A percentile compares a stretch with the other conserved stretches of the same genome.
Conservation (phyloP, 139 green algal species). For the Volvox reticuliferus region DNA sequence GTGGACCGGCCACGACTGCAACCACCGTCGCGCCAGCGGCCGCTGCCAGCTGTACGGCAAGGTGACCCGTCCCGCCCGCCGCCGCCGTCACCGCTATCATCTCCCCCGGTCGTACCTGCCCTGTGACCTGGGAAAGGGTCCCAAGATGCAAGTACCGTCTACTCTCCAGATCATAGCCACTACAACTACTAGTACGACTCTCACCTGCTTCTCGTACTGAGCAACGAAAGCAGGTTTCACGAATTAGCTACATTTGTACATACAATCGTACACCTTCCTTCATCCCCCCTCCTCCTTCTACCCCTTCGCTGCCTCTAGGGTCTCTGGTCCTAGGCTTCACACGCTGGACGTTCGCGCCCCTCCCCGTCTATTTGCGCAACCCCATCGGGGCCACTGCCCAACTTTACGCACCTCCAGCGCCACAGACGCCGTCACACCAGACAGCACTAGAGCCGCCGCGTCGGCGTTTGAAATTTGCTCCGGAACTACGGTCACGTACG, state of each 20-base stretch:
- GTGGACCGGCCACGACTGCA: slow-evolving; percentile 72
- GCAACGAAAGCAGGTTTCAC: too few relatives aligned
- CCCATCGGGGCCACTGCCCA: background rate
- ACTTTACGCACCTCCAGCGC: slow-evolving; percentile 59
- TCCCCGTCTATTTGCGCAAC: background rate
- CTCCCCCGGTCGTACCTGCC: slow-evolving; percentile 58
- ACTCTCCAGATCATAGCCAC: too few relatives aligned
- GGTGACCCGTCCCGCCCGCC: slow-evolving; percentile 76
- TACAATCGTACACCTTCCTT: too few relatives aligned
- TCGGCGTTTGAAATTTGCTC: slow-evolving; percentile 46
- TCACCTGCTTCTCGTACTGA: too few relatives aligned
- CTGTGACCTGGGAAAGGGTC: slow-evolving; percentile 34
- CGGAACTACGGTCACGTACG: slow-evolving; percentile 34
- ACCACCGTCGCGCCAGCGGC: slow-evolving; percentile 77
- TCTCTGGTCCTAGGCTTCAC: too few relatives aligned
- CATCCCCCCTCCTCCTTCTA: too few relatives aligned
- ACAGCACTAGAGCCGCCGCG: slow-evolving; percentile 62
- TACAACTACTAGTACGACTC: too few relatives aligned
- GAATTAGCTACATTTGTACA: too few relatives aligned
- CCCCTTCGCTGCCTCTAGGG: too few relatives aligned
- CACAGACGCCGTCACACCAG: slow-evolving; percentile 62
- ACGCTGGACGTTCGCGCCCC: too few relatives aligned
- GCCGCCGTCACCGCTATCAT: slow-evolving; percentile 76
- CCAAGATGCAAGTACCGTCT: too few relatives aligned
- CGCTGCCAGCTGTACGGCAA: slow-evolving; percentile 76